phyloP scores from a whole-genome alignment of 441 rosid genomes.

The Capsella rubella region DNA sequence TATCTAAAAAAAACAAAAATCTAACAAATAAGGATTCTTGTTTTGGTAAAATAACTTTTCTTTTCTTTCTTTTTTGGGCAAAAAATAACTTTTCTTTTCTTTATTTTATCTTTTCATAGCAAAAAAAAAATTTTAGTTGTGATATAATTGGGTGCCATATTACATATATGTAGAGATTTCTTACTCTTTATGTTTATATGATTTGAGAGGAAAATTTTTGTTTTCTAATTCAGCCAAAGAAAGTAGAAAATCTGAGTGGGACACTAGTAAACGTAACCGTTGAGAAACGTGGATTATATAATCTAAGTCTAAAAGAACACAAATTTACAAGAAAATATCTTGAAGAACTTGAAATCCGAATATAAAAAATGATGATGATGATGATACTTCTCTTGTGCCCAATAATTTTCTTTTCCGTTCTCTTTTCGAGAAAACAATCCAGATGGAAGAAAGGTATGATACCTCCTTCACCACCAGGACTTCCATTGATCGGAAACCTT shows the following conservation, averaged over 20 bases:
- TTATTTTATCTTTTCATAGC: neutral
- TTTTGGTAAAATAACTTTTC: neutral
- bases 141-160: conserved; percentile 5
- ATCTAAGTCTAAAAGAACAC: neutral
- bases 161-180: neutral
- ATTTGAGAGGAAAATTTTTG: neutral
- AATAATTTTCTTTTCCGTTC: neutral
- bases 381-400: conserved; percentile 15
- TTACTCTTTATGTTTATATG: neutral
- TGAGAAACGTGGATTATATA: conserved; percentile 28
- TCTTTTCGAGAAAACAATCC: neutral
- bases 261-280: conserved; percentile 2
- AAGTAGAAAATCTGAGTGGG: conserved; percentile 36
- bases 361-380: conserved; percentile 6
- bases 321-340: neutral
- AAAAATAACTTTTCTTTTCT: neutral
- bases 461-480: conserved; percentile 50
- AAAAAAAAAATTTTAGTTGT: neutral
- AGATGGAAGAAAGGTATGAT: neutral
- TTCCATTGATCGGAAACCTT: conserved; percentile 61
- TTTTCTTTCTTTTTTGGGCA: neutral
- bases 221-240: neutral
- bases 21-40: conserved; percentile 4
- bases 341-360: conserved; percentile 21
- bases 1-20: neutral